Evolutionary conservation across 2,329 filamentous ascomycete genomes (phyloP).

Genomic region (Diaporthe longicolla): DNA sequence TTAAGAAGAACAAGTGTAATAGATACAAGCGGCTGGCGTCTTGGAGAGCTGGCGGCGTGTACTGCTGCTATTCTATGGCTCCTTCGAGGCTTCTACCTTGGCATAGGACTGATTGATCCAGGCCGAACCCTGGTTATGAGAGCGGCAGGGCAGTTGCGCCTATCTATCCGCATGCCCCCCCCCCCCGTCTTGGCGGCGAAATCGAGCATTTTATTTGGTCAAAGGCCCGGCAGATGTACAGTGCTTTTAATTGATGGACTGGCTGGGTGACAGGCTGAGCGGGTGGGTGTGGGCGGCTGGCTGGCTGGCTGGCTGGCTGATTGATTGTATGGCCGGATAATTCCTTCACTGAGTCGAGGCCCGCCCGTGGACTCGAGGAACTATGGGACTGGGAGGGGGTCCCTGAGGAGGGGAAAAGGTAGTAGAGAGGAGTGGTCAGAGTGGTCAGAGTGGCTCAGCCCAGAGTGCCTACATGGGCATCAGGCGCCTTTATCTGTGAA

Average conservation of each 20-base stretch:
- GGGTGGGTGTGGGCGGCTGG: neutral
- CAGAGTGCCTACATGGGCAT: neutral
- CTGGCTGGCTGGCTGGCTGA: neutral
- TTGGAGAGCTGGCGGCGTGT: neutral
- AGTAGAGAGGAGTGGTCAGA: neutral
- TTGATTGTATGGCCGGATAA: constrained; percentile 3
- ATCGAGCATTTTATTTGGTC: neutral
- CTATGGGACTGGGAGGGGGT: neutral
- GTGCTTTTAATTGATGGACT: neutral
- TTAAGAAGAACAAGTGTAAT: neutral
- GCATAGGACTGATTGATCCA: too few species aligned
- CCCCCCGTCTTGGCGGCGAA: constrained; percentile 1
- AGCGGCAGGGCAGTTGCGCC: neutral
- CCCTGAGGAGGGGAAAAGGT: neutral
- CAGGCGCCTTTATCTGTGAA: constrained; percentile 3
- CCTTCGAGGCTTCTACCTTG: too few species aligned
- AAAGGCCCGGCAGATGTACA: neutral
- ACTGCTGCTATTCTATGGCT: too few species aligned
- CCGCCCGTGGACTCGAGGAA: neutral
- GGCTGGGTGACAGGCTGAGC: neutral
- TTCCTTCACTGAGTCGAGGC: constrained; percentile 4
- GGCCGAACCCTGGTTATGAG: neutral
- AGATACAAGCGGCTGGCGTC: neutral
- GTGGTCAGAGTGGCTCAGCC: too few species aligned
- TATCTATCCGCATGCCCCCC: neutral